Conservation (phyloP, 2,329 filamentous ascomycete species). For the Phialophora chinensis region DNA sequence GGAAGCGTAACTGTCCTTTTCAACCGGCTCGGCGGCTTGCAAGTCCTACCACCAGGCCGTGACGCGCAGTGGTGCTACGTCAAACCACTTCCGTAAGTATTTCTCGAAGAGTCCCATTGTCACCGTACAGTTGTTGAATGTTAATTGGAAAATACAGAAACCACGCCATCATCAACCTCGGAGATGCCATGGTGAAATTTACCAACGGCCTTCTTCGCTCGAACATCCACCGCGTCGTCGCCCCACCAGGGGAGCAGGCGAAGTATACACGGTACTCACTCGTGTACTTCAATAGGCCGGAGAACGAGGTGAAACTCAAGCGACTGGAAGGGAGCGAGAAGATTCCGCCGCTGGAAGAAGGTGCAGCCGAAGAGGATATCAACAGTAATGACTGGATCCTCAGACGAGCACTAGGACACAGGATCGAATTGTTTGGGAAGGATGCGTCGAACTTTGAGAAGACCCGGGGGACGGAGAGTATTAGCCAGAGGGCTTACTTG, state of each 20-base stretch:
- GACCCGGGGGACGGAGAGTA: slow-evolving; percentile 35
- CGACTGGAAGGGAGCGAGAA: slow-evolving; percentile 46
- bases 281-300: slow-evolving; percentile 62
- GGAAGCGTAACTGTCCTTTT: slow-evolving; percentile 63
- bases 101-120: neutral
- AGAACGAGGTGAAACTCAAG: slow-evolving; percentile 54
- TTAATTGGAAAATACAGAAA: neutral
- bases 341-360: slow-evolving; percentile 45
- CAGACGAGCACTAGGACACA: slow-evolving; percentile 46
- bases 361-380: slow-evolving; percentile 45
- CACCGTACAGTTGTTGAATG: neutral
- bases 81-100: slow-evolving; percentile 50
- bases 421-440: slow-evolving; percentile 38
- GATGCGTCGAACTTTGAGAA: slow-evolving; percentile 36
- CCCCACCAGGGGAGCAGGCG: slow-evolving; percentile 57
- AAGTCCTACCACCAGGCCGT: slow-evolving; percentile 54
- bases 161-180: slow-evolving; percentile 47
- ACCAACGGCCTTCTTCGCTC: slow-evolving; percentile 50
- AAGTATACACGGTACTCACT: slow-evolving; percentile 57
- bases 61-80: slow-evolving; percentile 60
- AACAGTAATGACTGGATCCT: slow-evolving; percentile 52
- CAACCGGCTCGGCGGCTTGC: slow-evolving; percentile 62
- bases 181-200: slow-evolving; percentile 52
- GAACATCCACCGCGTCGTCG: slow-evolving; percentile 58
- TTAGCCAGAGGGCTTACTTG: slow-evolving; percentile 37